Base-by-base conservation (phyloP, 306 rosid species). In the Glycine soja region DNA sequence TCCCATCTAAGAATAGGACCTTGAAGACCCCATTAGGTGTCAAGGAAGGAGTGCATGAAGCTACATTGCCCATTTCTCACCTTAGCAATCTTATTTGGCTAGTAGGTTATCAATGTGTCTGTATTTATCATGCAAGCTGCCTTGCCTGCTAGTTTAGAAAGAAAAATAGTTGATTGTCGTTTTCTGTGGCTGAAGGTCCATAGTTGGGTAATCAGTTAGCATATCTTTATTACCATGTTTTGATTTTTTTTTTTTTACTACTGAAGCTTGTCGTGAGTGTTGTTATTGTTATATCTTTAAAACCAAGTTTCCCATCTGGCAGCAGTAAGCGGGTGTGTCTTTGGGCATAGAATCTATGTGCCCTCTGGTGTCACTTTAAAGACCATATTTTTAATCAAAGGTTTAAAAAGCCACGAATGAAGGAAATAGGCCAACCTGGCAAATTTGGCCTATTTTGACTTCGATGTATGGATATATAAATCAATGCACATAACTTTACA, bases 1-100 rank as follows among this genome's bases (percentile, higher is more conserved):
- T 89, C 76, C 97, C 98, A 67, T 95, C 88, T 24, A 72, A 36
- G 42, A 64, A 81, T 45, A 90, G 7, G 2, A 94, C 93, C 86
- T 88, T 94, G 2, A 78, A 40, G 38, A 63, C 87, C 54, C 88
- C 88, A 72, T 66, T 86, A 52, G 87, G 61, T 53, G 63, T 72
- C 43, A 86, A 75, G 63, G 94, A 85, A 74, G 97, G 97, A 52
- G 90, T 88, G 61, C 97, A 91, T 38, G 93, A 94, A 59, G 89
- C 87, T 18, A 86, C 91, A 34, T 92, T 94, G 4, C 98, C 98
- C 97, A 94, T 91, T 56, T 80, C 80, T 13, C 3, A 52, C 12
- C 66, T 62, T 36, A 43, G 32, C 38, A 34, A 45, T 57, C 59
- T 58, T 65, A 8, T 78, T 7, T 24, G 30, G 1, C 30, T n/a